These are phyloP conservation scores for Zostera marina DNA, from an alignment of 116 monocot genomes.

Conservation along the genomic window DNA sequence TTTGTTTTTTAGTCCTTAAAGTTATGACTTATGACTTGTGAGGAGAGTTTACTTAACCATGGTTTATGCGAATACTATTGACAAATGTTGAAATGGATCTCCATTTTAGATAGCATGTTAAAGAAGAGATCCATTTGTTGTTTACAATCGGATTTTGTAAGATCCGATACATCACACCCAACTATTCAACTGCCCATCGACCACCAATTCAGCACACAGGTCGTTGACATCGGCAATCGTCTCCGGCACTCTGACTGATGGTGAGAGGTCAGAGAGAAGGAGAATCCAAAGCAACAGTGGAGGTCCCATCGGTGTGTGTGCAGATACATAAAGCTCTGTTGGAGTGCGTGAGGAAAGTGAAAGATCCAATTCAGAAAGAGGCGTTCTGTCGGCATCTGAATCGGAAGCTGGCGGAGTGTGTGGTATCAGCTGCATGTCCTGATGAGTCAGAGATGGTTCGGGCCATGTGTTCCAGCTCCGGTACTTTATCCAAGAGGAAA, in stretches of 20 bases:
- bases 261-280: neutral
- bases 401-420: conserved; percentile 28
- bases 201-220: too few species aligned
- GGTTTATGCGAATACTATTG: too few species aligned
- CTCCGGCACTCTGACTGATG: neutral
- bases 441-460: conserved; percentile 29
- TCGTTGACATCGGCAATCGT: too few species aligned
- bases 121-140: too few species aligned
- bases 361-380: conserved; percentile 15
- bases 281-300: neutral
- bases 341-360: conserved; percentile 22
- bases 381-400: conserved; percentile 35
- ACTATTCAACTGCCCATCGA: too few species aligned
- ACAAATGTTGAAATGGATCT: too few species aligned
- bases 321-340: conserved; percentile 20
- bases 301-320: conserved; percentile 8
- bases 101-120: neutral
- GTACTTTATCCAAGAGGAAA: conserved; percentile 26
- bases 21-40: too few species aligned
- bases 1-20: too few species aligned
- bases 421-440: conserved; percentile 24
- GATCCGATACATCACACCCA: too few species aligned
- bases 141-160: too few species aligned
- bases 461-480: conserved; percentile 33
- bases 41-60: conserved; percentile 53